These are phyloP conservation scores for Glomus cerebriforme DNA, from an alignment of 192 early-diverging fungal genomes.

Conservation along the genomic window DNA sequence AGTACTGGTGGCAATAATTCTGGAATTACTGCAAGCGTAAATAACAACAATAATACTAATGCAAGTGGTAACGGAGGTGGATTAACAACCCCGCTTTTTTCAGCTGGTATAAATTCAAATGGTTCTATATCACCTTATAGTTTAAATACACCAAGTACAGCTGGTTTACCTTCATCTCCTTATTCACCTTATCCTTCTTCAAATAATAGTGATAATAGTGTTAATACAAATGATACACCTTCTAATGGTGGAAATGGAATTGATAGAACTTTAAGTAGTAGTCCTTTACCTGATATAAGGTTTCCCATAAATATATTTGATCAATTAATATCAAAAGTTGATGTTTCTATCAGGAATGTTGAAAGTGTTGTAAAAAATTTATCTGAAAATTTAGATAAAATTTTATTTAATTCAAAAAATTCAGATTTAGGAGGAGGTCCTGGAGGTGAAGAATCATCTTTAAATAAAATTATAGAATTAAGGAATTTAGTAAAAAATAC, in stretches of 20 bases:
- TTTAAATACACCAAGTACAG: conserved; percentile 19
- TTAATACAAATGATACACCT: background rate
- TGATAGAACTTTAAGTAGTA: background rate
- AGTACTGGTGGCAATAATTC: conserved; percentile 21
- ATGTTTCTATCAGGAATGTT: conserved; percentile 10
- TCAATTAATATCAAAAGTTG: conserved; percentile 21
- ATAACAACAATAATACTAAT: background rate
- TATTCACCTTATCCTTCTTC: conserved; percentile 8
- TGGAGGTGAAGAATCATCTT: background rate
- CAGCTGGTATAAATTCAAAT: conserved; percentile 25
- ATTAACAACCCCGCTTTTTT: background rate
- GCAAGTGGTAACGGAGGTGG: too few relatives aligned
- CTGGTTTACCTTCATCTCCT: conserved; percentile 35
- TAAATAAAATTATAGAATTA: conserved; percentile 17
- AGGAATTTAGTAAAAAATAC: background rate
- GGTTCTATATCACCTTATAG: background rate
- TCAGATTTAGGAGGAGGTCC: background rate
- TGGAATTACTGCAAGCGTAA: background rate
- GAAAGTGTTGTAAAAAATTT: conserved; percentile 22
- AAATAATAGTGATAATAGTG: conserved; percentile 31
- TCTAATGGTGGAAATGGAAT: background rate
- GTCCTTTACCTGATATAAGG: background rate
- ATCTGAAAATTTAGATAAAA: conserved; percentile 9
- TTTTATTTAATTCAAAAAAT: background rate
- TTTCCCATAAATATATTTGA: conserved; percentile 2